Percentiles rank a stretch among this genome's conserved stretches.
Conservation (phyloP, 2,329 filamentous ascomycete species). For the Colletotrichum destructivum region DNA sequence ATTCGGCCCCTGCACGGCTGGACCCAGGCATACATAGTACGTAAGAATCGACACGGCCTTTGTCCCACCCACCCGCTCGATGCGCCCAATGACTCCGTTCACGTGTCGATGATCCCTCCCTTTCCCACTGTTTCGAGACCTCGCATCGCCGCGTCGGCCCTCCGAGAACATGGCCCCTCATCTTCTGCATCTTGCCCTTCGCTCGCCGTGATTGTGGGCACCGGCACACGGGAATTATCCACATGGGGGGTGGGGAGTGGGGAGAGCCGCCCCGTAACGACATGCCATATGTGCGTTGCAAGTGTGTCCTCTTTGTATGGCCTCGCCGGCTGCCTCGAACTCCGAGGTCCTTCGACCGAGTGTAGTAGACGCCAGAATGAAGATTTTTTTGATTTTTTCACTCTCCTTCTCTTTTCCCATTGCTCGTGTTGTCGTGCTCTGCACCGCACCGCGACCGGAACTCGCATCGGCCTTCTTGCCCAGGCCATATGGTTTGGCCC, state of each 20-base stretch:
- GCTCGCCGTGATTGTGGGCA: background rate
- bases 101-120: background rate
- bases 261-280: constrained; percentile 1
- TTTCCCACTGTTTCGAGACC: background rate
- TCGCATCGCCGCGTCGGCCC: constrained; percentile 34
- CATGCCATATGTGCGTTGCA: background rate
- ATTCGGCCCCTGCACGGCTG: constrained; percentile 15
- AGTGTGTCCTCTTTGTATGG: background rate
- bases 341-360: constrained; percentile 36
- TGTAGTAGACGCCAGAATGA: constrained; percentile 5
- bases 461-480: constrained; percentile 38
- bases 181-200: background rate
- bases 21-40: background rate
- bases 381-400: background rate
- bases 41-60: constrained; percentile 17
- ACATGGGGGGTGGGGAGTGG: background rate
- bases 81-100: background rate
- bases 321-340: constrained; percentile 22
- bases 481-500: constrained; percentile 6
- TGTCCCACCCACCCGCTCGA: background rate
- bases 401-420: background rate
- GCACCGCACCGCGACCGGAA: constrained; percentile 9
- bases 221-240: constrained; percentile 9
- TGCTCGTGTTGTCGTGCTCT: constrained; percentile 2
- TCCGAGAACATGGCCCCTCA: constrained; percentile 20